Evolutionary conservation across 2,329 filamentous ascomycete genomes (phyloP).

Genomic region (Diaporthe sp.): DNA sequence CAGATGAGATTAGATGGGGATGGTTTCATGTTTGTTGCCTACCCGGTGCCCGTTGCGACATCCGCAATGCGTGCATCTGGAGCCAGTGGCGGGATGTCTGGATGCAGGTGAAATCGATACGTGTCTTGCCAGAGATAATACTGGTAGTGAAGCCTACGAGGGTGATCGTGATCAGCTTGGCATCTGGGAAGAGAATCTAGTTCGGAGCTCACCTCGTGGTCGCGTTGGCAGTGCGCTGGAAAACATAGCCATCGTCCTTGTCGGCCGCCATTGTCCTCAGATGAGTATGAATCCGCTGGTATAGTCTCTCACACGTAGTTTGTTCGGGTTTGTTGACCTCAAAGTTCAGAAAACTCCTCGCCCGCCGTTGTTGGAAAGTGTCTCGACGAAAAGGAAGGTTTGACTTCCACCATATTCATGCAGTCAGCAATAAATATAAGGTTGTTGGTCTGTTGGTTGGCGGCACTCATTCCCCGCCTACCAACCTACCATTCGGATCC

Average conservation of each 20-base stretch:
- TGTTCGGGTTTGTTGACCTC: neutral
- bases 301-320: neutral
- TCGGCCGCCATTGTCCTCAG: neutral
- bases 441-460: no score
- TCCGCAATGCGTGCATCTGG: conserved; percentile 9
- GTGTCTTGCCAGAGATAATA: conserved; percentile 24
- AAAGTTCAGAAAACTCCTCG: no score
- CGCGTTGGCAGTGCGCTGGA: conserved; percentile 4
- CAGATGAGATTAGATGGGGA: neutral
- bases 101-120: neutral
- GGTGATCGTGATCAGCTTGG: neutral
- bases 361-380: neutral
- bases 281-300: neutral
- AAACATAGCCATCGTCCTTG: neutral
- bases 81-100: neutral
- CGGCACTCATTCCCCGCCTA: no score
- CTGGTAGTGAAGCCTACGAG: conserved; percentile 7
- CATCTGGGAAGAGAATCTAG: neutral
- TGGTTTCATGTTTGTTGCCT: neutral
- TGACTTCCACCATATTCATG: neutral
- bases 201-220: neutral
- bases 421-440: neutral
- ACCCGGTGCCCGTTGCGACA: conserved; percentile 17
- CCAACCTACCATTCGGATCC: no score
- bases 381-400: neutral